phyloP scores from a whole-genome alignment of 345 rosid genomes.

The Aegle marmelos region DNA sequence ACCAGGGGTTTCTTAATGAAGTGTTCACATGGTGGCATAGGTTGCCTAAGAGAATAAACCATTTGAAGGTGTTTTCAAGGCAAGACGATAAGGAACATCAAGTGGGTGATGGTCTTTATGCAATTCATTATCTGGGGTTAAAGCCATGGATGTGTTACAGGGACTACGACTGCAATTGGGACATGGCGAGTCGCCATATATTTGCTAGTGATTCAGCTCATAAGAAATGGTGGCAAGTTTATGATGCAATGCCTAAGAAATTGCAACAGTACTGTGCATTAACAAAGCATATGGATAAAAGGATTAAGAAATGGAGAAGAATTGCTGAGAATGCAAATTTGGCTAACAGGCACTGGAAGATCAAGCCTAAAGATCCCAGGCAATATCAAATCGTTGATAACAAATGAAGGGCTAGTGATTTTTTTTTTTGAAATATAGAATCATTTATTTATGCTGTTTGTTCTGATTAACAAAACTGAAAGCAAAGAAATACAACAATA shows the following conservation, averaged over 20 bases:
- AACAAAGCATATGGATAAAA: constrained; percentile 30
- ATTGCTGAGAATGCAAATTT: constrained; percentile 38
- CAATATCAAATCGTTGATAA: constrained; percentile 23
- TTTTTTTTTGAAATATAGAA: not conserved
- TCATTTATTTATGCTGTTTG: too few species aligned
- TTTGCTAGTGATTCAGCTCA: constrained; percentile 72
- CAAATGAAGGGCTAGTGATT: not conserved
- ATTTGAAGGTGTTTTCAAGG: constrained; percentile 37
- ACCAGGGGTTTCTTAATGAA: constrained; percentile 86
- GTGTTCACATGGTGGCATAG: constrained; percentile 89
- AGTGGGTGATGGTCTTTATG: constrained; percentile 17
- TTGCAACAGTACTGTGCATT: constrained; percentile 59
- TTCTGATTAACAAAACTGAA: not conserved
- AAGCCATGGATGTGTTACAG: constrained; percentile 94
- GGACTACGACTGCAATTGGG: constrained; percentile 97
- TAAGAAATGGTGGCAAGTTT: constrained; percentile 65
- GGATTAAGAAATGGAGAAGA: constrained; percentile 60
- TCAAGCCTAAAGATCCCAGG: constrained; percentile 53
- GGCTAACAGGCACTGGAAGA: constrained; percentile 66
- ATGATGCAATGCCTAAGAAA: constrained; percentile 55
- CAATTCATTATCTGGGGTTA: constrained; percentile 68
- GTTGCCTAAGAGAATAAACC: constrained; percentile 48
- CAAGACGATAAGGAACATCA: constrained; percentile 9
- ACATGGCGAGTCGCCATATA: constrained; percentile 18
- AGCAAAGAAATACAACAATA: not conserved